A percentile compares a stretch with the other conserved stretches of the same genome.
Conservation (phyloP, 768 basidiomycete species). For the Leccinum rimulosum region DNA sequence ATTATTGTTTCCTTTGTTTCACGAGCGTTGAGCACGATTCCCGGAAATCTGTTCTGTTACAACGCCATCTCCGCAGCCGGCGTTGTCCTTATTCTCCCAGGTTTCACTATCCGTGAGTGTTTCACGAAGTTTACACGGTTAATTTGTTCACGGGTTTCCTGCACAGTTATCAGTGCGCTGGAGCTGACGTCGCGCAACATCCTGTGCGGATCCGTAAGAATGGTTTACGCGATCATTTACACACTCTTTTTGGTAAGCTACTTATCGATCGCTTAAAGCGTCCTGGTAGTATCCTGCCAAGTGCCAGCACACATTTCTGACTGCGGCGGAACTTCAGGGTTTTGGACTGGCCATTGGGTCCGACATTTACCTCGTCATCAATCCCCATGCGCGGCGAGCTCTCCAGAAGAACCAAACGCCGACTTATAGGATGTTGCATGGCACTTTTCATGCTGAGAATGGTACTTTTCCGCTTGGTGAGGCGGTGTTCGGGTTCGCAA, state of each 20-base stretch:
- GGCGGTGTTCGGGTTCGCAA: conserved; percentile 48
- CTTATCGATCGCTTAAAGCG: background rate
- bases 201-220: conserved; percentile 76
- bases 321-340: conserved; percentile 43
- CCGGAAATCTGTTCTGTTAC: conserved; percentile 79
- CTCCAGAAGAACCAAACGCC: conserved; percentile 32
- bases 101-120: conserved; percentile 72
- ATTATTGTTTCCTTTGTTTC: conserved; percentile 84
- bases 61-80: conserved; percentile 87
- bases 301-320: conserved; percentile 3
- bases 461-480: conserved; percentile 40
- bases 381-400: conserved; percentile 48
- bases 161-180: conserved; percentile 72
- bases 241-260: conserved; percentile 68
- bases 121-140: conserved; percentile 1
- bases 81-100: conserved; percentile 87
- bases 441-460: conserved; percentile 49
- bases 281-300: background rate
- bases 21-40: conserved; percentile 73
- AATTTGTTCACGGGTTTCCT: background rate
- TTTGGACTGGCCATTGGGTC: conserved; percentile 84
- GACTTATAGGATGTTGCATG: conserved; percentile 50
- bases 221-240: conserved; percentile 86
- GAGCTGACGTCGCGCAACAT: conserved; percentile 81
- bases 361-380: conserved; percentile 73